Evolutionary conservation across 495 filamentous ascomycete species (phyloP).

Genomic region (Xylaria scruposa): DNA sequence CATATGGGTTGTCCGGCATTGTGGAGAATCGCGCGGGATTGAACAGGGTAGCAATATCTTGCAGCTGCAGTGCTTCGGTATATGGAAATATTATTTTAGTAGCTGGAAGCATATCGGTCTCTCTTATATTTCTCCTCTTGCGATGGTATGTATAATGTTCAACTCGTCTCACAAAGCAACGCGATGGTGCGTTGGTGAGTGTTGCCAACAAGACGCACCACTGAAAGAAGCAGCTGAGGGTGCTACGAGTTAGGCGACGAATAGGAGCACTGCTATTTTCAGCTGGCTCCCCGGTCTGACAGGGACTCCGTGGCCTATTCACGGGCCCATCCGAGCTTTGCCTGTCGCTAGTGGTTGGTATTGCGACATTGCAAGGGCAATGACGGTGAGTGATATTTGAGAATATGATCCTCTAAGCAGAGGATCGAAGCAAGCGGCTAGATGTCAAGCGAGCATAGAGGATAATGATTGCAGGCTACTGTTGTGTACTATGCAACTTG

Average conservation of each 20-base stretch:
- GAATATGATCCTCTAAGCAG: background rate
- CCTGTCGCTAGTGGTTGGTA: slow-evolving; percentile 4
- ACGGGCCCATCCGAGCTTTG: slow-evolving; percentile 19
- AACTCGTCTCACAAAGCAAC: slow-evolving; percentile 10
- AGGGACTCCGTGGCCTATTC: slow-evolving; percentile 17
- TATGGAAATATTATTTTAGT: background rate
- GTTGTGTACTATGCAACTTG: background rate
- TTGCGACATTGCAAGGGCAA: slow-evolving; percentile 10
- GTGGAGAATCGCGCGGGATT: background rate
- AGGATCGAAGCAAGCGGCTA: background rate
- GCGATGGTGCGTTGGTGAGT: slow-evolving; percentile 11
- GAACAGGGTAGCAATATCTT: background rate
- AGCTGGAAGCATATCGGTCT: background rate
- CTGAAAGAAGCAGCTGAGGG: slow-evolving; percentile 25
- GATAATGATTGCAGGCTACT: background rate
- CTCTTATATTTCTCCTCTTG: background rate
- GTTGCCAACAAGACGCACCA: slow-evolving; percentile 3
- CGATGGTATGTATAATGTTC: background rate
- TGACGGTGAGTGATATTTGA: background rate
- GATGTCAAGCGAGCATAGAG: background rate
- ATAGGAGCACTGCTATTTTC: slow-evolving; percentile 28
- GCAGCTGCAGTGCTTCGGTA: background rate
- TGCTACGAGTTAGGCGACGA: slow-evolving; percentile 26
- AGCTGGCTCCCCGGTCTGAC: slow-evolving; percentile 18
- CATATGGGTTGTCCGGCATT: background rate